Evolutionary conservation across 495 filamentous ascomycete genomes (phyloP).

Genomic region (Lasiosphaeria hispida): DNA sequence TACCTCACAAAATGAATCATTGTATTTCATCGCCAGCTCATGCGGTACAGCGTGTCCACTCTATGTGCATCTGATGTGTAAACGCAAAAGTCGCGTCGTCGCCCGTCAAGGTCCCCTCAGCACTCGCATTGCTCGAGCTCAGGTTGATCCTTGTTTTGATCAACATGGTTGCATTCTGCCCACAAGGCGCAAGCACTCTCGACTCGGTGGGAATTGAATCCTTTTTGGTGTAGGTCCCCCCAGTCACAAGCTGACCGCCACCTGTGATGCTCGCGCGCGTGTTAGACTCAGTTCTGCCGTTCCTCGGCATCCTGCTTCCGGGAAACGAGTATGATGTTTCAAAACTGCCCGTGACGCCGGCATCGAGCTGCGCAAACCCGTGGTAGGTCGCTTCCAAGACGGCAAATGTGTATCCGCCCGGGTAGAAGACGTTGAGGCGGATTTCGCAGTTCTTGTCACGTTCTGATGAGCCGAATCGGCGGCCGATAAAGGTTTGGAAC

Average conservation of each 20-base stretch:
- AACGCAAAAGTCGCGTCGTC: constrained; percentile 49
- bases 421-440: constrained; percentile 49
- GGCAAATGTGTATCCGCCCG: constrained; percentile 49
- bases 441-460: constrained; percentile 50
- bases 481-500: constrained; percentile 49
- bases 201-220: constrained; percentile 41
- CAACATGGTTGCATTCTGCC: constrained; percentile 43
- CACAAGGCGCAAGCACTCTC: constrained; percentile 45
- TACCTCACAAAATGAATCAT: too few relatives aligned
- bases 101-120: constrained; percentile 42
- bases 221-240: constrained; percentile 47
- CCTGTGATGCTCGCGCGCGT: constrained; percentile 37
- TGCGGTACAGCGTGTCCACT: constrained; percentile 22
- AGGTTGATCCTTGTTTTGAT: constrained; percentile 47
- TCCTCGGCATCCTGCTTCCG: constrained; percentile 13
- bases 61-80: constrained; percentile 45
- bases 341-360: constrained; percentile 43
- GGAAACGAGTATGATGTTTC: constrained; percentile 49
- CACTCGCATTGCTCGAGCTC: constrained; percentile 31
- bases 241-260: constrained; percentile 30
- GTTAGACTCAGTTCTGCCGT: constrained; percentile 7
- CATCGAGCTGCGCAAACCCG: constrained; percentile 46
- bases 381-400: constrained; percentile 48
- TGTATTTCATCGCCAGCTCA: neutral
- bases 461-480: constrained; percentile 19